phyloP scores from a whole-genome alignment of 2,329 filamentous ascomycete genomes.

The Cytospora paraplurivora region DNA sequence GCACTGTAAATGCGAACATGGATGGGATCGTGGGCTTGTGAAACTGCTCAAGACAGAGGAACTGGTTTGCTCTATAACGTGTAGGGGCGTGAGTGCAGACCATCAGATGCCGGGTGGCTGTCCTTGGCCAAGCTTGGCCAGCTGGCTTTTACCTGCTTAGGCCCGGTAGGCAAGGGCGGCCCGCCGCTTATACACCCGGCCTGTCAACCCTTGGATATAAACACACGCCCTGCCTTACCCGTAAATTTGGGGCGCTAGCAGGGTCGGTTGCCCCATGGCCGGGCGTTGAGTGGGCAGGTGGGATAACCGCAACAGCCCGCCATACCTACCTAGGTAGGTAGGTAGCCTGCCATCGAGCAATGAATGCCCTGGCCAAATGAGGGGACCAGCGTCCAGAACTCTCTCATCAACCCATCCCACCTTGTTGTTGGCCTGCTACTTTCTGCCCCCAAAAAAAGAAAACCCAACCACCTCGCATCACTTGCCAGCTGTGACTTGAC shows the following conservation, averaged over 20 bases:
- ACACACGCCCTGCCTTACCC: background rate
- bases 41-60: background rate
- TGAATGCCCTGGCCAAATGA: conserved; percentile 18
- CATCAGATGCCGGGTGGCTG: too few relatives aligned
- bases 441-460: background rate
- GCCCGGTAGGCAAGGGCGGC: too few relatives aligned
- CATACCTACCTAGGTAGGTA: too few relatives aligned
- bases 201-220: background rate
- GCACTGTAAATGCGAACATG: background rate
- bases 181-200: too few relatives aligned
- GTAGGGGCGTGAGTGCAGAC: too few relatives aligned
- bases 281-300: background rate
- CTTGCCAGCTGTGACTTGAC: background rate
- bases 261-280: background rate
- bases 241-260: background rate
- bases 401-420: conserved; percentile 1
- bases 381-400: conserved; percentile 16
- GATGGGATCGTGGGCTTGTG: background rate
- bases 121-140: too few relatives aligned
- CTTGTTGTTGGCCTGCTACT: background rate
- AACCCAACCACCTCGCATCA: conserved; percentile 1
- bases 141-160: too few relatives aligned
- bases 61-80: background rate
- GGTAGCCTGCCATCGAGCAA: conserved; percentile 8
- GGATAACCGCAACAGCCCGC: conserved; percentile 1